Conservation (phyloP, 2,329 filamentous ascomycete genomes). For the Xylariaceae sp. region DNA sequence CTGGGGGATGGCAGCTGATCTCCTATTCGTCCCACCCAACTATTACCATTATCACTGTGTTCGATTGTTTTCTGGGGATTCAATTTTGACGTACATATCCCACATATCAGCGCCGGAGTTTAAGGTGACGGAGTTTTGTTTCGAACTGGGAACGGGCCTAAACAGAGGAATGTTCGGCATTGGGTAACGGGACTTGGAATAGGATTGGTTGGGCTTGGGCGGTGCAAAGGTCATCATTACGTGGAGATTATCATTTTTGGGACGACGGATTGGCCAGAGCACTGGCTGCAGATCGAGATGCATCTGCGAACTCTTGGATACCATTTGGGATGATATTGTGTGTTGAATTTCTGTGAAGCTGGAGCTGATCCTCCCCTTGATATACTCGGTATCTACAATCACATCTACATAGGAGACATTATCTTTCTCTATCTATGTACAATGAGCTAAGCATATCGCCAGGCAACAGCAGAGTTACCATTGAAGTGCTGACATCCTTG, state of each 20-base stretch:
- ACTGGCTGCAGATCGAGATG: too few relatives aligned
- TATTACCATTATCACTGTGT: slow-evolving; percentile 3
- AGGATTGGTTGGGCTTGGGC: slow-evolving; percentile 5
- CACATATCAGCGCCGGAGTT: slow-evolving; percentile 30
- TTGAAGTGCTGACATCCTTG: too few relatives aligned
- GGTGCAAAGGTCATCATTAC: slow-evolving; percentile 6
- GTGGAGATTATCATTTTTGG: slow-evolving; percentile 1
- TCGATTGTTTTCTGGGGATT: slow-evolving; percentile 1
- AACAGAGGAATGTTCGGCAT: slow-evolving; percentile 8
- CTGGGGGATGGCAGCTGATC: too few relatives aligned
- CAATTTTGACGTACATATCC: slow-evolving; percentile 19
- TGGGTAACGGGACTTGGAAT: slow-evolving; percentile 7
- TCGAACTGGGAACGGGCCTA: slow-evolving; percentile 9
- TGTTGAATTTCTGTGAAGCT: too few relatives aligned
- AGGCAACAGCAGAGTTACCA: too few relatives aligned
- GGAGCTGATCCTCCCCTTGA: too few relatives aligned
- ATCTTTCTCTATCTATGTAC: too few relatives aligned
- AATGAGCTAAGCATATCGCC: too few relatives aligned
- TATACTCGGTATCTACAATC: too few relatives aligned
- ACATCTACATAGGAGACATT: too few relatives aligned
- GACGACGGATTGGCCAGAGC: background rate
- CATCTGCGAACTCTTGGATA: too few relatives aligned
- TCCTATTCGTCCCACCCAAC: slow-evolving; percentile 1
- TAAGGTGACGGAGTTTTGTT: slow-evolving; percentile 13
- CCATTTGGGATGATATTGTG: too few relatives aligned